Evolutionary conservation across 1,284 basidiomycete genomes (phyloP).

Genomic region (Psilocybe mexicana): DNA sequence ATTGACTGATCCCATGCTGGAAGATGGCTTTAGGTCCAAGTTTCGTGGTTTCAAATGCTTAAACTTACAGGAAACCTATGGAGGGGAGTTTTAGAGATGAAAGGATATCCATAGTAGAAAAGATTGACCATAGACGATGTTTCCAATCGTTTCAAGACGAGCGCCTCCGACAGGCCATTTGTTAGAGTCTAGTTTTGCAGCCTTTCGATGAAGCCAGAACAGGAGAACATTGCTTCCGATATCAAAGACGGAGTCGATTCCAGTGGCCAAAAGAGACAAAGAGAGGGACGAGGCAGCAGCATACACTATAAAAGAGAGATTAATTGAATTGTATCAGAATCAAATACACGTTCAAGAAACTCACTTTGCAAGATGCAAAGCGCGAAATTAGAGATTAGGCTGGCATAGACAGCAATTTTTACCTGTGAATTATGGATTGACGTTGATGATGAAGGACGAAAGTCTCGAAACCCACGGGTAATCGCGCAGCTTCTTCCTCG

Average conservation of each 20-base stretch:
- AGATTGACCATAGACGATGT: constrained; percentile 80
- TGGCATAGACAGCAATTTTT: constrained; percentile 86
- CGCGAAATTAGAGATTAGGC: constrained; percentile 74
- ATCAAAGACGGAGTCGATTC: constrained; percentile 90
- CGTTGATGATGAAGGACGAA: constrained; percentile 9
- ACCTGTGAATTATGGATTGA: constrained; percentile 49
- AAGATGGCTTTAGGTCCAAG: constrained; percentile 19
- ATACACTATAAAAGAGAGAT: constrained; percentile 56
- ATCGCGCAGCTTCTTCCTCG: constrained; percentile 61
- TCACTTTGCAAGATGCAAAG: constrained; percentile 71
- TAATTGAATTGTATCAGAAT: background rate
- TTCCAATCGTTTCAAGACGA: constrained; percentile 90
- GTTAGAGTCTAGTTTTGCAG: constrained; percentile 69
- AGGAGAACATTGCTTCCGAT: constrained; percentile 88
- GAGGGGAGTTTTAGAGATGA: constrained; percentile 9
- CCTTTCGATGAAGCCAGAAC: constrained; percentile 80
- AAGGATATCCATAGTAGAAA: background rate
- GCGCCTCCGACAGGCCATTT: constrained; percentile 93
- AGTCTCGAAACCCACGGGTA: constrained; percentile 53
- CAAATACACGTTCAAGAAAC: constrained; percentile 23
- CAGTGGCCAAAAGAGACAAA: constrained; percentile 87
- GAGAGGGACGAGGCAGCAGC: constrained; percentile 87
- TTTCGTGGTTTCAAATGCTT: background rate
- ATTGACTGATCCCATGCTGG: constrained; percentile 84
- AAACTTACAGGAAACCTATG: constrained; percentile 66